These are phyloP conservation scores for Fusarium foetens DNA, from an alignment of 2,329 filamentous ascomycete species.

Conservation along the genomic window DNA sequence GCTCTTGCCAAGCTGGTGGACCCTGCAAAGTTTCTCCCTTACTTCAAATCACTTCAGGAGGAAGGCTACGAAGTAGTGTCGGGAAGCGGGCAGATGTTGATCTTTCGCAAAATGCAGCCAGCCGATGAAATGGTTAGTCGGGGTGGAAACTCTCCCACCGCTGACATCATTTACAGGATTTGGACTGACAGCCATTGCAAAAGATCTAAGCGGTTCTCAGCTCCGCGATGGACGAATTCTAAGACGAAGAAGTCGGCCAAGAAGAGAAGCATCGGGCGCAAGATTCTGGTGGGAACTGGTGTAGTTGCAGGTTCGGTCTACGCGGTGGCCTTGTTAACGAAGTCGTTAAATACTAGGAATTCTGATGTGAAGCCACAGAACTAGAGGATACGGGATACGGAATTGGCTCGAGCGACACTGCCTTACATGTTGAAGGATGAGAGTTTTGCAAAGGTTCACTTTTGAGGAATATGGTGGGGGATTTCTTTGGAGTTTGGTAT, in stretches of 20 bases:
- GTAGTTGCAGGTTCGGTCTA: slow-evolving; percentile 68
- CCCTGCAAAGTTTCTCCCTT: slow-evolving; percentile 71
- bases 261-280: slow-evolving; percentile 57
- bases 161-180: slow-evolving; percentile 60
- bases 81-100: slow-evolving; percentile 69
- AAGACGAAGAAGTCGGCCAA: slow-evolving; percentile 46
- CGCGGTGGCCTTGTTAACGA: slow-evolving; percentile 66
- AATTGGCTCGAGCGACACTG: neutral
- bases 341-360: slow-evolving; percentile 65
- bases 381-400: slow-evolving; percentile 32
- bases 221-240: too few species aligned
- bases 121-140: slow-evolving; percentile 60
- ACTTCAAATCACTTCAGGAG: slow-evolving; percentile 67
- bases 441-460: neutral
- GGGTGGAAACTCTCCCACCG: slow-evolving; percentile 69
- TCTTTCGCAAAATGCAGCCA: slow-evolving; percentile 69
- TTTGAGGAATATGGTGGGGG: neutral
- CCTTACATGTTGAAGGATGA: neutral
- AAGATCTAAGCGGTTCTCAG: neutral
- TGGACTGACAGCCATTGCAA: slow-evolving; percentile 45
- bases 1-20: slow-evolving; percentile 69
- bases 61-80: slow-evolving; percentile 75
- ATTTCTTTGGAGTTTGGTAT: slow-evolving; percentile 19
- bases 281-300: slow-evolving; percentile 62
- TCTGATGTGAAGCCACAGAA: slow-evolving; percentile 22